Evolutionary conservation across 208 protist genomes (phyloP), one percentile per base, ranked within the genome.

Genomic region (Leishmania mexicana): DNA sequence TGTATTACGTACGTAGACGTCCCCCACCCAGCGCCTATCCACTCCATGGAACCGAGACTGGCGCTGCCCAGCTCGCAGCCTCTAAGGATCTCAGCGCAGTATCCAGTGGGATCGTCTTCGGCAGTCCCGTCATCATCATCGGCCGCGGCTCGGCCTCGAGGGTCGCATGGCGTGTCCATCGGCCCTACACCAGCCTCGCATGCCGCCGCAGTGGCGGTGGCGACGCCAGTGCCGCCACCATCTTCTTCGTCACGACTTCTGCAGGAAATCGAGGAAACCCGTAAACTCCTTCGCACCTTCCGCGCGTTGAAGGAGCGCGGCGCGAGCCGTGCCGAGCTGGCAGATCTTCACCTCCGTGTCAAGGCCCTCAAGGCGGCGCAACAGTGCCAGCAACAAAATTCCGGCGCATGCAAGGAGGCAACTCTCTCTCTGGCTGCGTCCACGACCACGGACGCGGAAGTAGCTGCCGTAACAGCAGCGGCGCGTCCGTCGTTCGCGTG

Each of bases 291-390:
- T 54, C 81, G 83, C 49, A 82, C 81, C 40, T 88, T 90, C 35
- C 76, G 85, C 15, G 72, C 57, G 6, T 53, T 93, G 31, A 93
- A 93, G 54, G 85, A 89, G 49, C 65, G 84, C 13, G 88, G 88
- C 38, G 88, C 83, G 31, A 85, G 82, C 60, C 79, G 80, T 17
- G 82, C 75, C 0, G 79, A 77, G 65, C 82, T 87, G 35, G 76
- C 83, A n/a, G 79, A 79, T 45, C 76, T 90, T 15, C 81, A 79
- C 68, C 28, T 38, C 24, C 81, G 77, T 13, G 85, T 91, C 28
- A 70, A 71, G n/a, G 73, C 76, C 42, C 79, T 91, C 28, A 87
- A 81, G 64, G 70, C 8, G 40, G 76, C 42, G 17, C 76, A 79
- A 28, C 79, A 65, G 65, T 54, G 49, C 21, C 73, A 38, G 38